A percentile compares a stretch with the other conserved stretches of the same genome.
phyloP scores from a whole-genome alignment of 345 rosid genomes.

The Gynandropsis gynandra region DNA sequence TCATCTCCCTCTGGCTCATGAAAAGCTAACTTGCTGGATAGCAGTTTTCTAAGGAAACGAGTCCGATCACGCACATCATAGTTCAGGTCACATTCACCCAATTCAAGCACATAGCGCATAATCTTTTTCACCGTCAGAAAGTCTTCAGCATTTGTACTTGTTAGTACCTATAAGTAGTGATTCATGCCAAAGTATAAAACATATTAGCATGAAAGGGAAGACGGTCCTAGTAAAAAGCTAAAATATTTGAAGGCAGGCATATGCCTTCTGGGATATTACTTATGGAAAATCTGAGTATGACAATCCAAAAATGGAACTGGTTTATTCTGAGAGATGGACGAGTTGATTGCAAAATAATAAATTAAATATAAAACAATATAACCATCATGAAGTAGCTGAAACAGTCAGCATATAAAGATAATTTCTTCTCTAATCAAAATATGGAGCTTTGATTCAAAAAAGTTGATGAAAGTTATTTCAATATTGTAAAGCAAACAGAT shows the following conservation, averaged over 20 bases:
- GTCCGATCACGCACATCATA: slow-evolving; percentile 95
- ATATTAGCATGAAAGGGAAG: slow-evolving; percentile 6
- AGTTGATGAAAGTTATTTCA: background rate
- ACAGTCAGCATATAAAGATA: slow-evolving; percentile 4
- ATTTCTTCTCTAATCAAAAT: background rate
- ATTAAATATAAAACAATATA: too few relatives aligned
- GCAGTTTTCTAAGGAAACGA: slow-evolving; percentile 59
- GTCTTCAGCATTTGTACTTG: slow-evolving; percentile 45
- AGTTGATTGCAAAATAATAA: too few relatives aligned
- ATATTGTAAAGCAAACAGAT: background rate
- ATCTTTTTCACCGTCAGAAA: slow-evolving; percentile 40
- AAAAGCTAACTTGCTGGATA: slow-evolving; percentile 32
- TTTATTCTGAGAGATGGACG: background rate
- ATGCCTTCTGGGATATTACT: background rate
- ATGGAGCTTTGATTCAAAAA: background rate
- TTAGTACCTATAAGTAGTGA: slow-evolving; percentile 45
- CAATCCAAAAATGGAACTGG: background rate
- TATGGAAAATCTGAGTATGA: background rate
- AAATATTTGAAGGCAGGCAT: slow-evolving; percentile 7
- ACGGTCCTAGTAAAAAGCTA: background rate
- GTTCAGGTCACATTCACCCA: slow-evolving; percentile 73
- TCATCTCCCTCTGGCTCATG: slow-evolving; percentile 36
- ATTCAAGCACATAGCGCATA: slow-evolving; percentile 66
- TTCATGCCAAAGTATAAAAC: slow-evolving; percentile 3
- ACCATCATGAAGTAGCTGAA: background rate